Base-by-base conservation (phyloP, 2,329 filamentous ascomycete species). In the Microcera coccophila region DNA sequence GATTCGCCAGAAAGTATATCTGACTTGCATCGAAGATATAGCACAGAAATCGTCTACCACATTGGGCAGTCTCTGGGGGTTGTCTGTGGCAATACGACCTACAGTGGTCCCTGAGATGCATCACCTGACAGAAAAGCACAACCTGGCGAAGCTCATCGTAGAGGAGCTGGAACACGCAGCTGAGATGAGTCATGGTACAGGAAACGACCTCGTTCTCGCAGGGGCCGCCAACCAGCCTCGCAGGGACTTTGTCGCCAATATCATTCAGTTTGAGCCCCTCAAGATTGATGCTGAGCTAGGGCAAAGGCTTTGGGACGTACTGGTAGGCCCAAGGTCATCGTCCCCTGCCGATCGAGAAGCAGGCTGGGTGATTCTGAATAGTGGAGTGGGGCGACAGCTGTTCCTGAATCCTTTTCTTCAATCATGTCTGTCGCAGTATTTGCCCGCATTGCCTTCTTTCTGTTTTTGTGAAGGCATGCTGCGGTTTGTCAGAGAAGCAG, bases 61-160 rank as follows among this genome's bases (percentile, higher is more conserved):
- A 1, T 75, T 86, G 5, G 88, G 88, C 1, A 93, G 87, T 53
- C 74, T 90, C 16, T 84, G 81, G 58, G 82, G 82, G 14, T 68
- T 89, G 36, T 68, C 61, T 38, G 65, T 72, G 35, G 60, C 79
- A 15, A 67, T 77, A n/a, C 67, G 69, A 8, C 66, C 65, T 16
- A 65, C 73, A 28, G 58, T 75, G 28, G 55, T 56, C 3, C 66
- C 65, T 7, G 81, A 85, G 45, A 62, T 88, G 17, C 71, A 70
- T 20, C 63, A 68, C n/a, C 64, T 89, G 38, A 74, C 78, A 8
- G 65, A 72, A 5, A 73, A 84, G n/a, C 76, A 84, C 57, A 73
- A 80, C 47, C 63, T 89, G 36, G 76, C 81, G 1, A 67, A 67
- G 39, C 67, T 89, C 4, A 62, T 87, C 11, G 69, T 88, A 24